Evolutionary conservation across 2,329 filamentous ascomycete genomes (phyloP), one percentile per base, ranked within the genome.

Genomic region (Penicillium sp.): DNA sequence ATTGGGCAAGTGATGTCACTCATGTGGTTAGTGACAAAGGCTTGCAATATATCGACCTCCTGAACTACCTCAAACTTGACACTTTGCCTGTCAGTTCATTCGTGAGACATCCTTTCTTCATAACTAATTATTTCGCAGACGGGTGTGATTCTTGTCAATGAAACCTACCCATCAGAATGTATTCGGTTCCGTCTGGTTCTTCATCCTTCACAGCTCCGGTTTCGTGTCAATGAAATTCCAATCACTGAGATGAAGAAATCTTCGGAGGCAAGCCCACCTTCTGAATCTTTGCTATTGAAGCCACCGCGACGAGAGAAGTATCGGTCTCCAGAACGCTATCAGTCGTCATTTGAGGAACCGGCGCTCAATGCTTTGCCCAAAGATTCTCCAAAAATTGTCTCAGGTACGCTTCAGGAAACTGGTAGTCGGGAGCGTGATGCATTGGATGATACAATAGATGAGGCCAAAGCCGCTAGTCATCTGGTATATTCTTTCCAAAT

Each of bases 11-110:
- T 0, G 72, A 73, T 19, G 82, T 94, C 14, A 95, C 88, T 0
- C 90, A 96, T 73, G 76, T 96, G 45, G 80, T 97, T 55, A 86
- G 91, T 1, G 92, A 97, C 67, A 87, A 84, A 60, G 74, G 74
- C 1, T 74, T 94, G 46, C 76, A 75, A 0, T 92, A 85, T 66
- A 72, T 78, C 4, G 83, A 91, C 53, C 76, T 96, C 7, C 69
- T 86, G 51, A 76, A 73, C 10, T 78, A 82, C 57, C 67, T 91
- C 4, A 78, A 80, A 53, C 29, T 77, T 6, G 70, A 77, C 3
- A 59, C 61, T 2, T 63, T 85, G 45, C 79, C 83, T 19, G 79
- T 81, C 61, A 64, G 78, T 70, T 19, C 45, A 11, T 27, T n/a
- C 41, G 16, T 38, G 9, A 32, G 19, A 50, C 27, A 9, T 34